Percentiles rank a stretch among this genome's conserved stretches.
Conservation (phyloP, 2,329 filamentous ascomycete genomes). For the Aureobasidium sp. region DNA sequence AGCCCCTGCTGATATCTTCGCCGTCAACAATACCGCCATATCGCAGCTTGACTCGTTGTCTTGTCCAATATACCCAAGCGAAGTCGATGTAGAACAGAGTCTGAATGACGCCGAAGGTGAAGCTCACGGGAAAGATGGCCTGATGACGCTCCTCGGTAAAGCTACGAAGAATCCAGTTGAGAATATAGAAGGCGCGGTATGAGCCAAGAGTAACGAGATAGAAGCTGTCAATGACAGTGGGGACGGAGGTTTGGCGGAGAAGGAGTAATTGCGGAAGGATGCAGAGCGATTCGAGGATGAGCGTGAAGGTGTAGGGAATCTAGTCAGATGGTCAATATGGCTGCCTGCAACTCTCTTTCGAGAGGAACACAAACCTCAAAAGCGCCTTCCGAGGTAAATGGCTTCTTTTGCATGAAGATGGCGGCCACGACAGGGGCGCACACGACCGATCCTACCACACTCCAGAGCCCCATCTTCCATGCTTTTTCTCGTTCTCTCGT, state of each 20-base stretch:
- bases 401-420: conserved; percentile 48
- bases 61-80: conserved; percentile 91
- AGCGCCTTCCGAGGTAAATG: not conserved
- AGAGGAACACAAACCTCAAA: conserved; percentile 15
- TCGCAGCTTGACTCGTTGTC: conserved; percentile 88
- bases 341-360: not conserved
- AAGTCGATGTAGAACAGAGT: conserved; percentile 89
- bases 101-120: conserved; percentile 83
- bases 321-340: conserved; percentile 31
- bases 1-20: conserved; percentile 79
- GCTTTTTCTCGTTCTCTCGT: conserved; percentile 86
- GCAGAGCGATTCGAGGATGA: conserved; percentile 85
- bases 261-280: conserved; percentile 87
- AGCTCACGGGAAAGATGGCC: conserved; percentile 57
- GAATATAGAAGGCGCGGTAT: conserved; percentile 81
- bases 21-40: conserved; percentile 82
- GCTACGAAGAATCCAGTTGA: conserved; percentile 79
- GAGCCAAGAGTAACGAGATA: conserved; percentile 83
- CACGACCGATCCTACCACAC: conserved; percentile 57
- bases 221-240: conserved; percentile 94
- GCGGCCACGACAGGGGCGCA: conserved; percentile 66
- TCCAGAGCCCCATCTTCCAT: conserved; percentile 80
- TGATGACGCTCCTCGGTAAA: conserved; percentile 26
- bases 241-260: conserved; percentile 87
- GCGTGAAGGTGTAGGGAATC: conserved; percentile 81